Base-by-base conservation (phyloP, 495 filamentous ascomycete species). In the Pseudevernia furfuracea region DNA sequence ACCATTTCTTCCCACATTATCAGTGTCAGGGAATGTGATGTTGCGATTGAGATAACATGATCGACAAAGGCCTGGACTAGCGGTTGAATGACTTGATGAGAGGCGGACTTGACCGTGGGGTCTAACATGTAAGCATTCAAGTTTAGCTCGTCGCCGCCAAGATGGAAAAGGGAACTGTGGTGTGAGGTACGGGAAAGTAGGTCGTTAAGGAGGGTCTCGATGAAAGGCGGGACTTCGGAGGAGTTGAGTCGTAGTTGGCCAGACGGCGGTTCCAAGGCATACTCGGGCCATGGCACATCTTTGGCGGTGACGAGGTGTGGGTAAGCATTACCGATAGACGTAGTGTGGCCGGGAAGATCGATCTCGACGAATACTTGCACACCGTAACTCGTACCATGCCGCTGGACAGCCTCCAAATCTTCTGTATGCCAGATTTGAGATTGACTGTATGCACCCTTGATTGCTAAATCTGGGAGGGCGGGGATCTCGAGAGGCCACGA, bases 1-100 rank as follows among this genome's bases (percentile, higher is more conserved):
- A 88, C 79, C 78, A 90, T 90, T 71, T 93, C 89, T 73, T 93
- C 89, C 89, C 89, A 93, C 11, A 87, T 82, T n/a, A 92, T 76
- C 4, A 88, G 87, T 17, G 79, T 81, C 64, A 91, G 75, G 23
- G 84, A 85, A 4, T 79, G 75, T 34, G 74, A 73, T 2, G 78
- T 75, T 34, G 74, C 74, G 28, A 79, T 69, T 11, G 92, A 78
- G 25, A 84, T 79, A 46, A 70, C 74, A 68, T 90, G 89, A 68
- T 88, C 81, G 66, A 91, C 73, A 69, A 91, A 90, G 58, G 80
- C 80, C 68, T 92, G 89, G 65, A 93, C 77, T 11, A 89, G 79
- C 19, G 88, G 87, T 68, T 80, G 79, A 25, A 93, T 73, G 19
- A 44, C 15, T 44, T 44, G 15, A 21, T 44, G 41, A 52, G 80